These are phyloP conservation scores for Arthrobotrys iridis DNA, from an alignment of 2,329 filamentous ascomycete species.

Conservation along the genomic window DNA sequence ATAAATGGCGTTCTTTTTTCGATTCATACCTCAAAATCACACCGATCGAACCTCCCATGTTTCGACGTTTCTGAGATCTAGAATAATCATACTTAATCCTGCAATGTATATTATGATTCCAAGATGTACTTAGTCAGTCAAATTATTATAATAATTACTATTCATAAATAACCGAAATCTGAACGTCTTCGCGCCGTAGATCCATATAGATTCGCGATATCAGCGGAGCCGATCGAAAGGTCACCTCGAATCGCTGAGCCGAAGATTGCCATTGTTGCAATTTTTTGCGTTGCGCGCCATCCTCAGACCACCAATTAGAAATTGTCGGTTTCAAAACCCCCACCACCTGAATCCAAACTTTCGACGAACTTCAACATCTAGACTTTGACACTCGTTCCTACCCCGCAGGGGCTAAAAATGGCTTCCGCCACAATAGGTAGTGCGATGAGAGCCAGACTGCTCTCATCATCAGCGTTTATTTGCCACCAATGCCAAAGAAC, in stretches of 20 bases:
- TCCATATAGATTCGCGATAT: no score
- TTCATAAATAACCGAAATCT: no score
- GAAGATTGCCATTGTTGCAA: no score
- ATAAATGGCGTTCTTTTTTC: conserved; percentile 19
- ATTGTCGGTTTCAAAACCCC: conserved; percentile 30
- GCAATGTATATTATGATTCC: conserved; percentile 18
- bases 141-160: neutral
- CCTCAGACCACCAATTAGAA: conserved; percentile 53
- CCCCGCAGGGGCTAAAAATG: conserved; percentile 33
- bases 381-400: conserved; percentile 7
- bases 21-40: neutral
- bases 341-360: neutral
- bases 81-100: conserved; percentile 6
- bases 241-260: no score
- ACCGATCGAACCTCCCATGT: neutral
- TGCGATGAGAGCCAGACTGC: conserved; percentile 17
- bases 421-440: conserved; percentile 28
- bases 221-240: no score
- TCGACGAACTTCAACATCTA: conserved; percentile 16
- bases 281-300: conserved; percentile 44
- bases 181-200: no score
- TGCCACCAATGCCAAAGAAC: conserved; percentile 47
- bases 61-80: no score
- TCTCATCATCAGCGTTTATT: conserved; percentile 22
- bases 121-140: neutral